Percentiles rank a stretch among this genome's conserved stretches.
Evolutionary conservation across 805 yeast genomes (phyloP).

Genomic region (Sporopachydermia lactativora): DNA sequence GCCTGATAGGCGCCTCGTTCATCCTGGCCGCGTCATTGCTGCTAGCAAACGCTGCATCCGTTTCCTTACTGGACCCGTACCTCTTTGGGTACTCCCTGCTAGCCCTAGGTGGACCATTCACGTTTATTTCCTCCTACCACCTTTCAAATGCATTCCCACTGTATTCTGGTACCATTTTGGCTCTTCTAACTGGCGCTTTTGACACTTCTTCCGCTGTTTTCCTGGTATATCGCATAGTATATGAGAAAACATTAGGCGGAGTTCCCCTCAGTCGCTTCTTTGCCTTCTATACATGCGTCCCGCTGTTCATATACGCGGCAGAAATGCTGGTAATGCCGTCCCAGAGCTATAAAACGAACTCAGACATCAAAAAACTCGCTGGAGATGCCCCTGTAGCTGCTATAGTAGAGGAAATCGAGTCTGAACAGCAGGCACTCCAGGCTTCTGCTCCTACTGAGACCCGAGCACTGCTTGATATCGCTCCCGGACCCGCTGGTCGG

Average conservation of each 20-base stretch:
- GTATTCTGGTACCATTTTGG: conserved; percentile 67
- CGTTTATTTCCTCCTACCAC: conserved; percentile 81
- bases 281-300: conserved; percentile 53
- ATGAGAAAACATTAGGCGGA: conserved; percentile 25
- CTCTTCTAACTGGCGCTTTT: conserved; percentile 84
- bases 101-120: conserved; percentile 91
- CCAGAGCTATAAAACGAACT: conserved; percentile 59
- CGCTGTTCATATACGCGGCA: conserved; percentile 59
- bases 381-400: conserved; percentile 24
- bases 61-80: conserved; percentile 43
- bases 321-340: conserved; percentile 73
- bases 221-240: conserved; percentile 53
- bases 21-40: conserved; percentile 40
- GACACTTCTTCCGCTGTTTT: conserved; percentile 89
- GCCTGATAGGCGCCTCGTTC: conserved; percentile 54
- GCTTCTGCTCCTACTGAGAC: conserved; percentile 21
- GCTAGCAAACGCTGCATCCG: conserved; percentile 25
- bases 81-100: conserved; percentile 57
- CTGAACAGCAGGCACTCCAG: conserved; percentile 3
- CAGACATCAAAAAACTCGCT: conserved; percentile 37
- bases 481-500: background rate
- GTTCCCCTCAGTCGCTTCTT: conserved; percentile 48
- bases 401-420: conserved; percentile 4
- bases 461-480: background rate
- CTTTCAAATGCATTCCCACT: conserved; percentile 78